Conservation (phyloP, 2,329 filamentous ascomycete species). For the Trichophyton rubrum region DNA sequence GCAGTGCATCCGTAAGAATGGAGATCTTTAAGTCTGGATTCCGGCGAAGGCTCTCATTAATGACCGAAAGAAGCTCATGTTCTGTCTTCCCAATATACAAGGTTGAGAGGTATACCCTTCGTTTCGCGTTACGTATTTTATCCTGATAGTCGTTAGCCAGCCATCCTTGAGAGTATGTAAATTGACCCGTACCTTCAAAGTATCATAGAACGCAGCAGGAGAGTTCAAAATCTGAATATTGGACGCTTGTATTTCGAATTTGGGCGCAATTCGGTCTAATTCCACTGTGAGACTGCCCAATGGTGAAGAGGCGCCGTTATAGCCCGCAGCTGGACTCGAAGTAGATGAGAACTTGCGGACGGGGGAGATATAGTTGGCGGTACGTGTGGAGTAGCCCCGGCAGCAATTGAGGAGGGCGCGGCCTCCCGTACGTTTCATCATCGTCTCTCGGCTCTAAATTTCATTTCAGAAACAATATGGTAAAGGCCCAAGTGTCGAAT, state of each 20-base stretch:
- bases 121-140: constrained; percentile 69
- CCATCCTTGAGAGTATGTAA: constrained; percentile 1
- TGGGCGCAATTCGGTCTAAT: constrained; percentile 78
- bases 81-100: constrained; percentile 93
- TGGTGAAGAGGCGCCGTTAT: constrained; percentile 27
- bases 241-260: constrained; percentile 71
- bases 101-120: constrained; percentile 82
- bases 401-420: constrained; percentile 25
- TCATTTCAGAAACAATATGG: background rate
- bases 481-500: background rate
- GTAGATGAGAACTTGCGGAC: constrained; percentile 29
- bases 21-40: constrained; percentile 72
- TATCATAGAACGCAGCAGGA: constrained; percentile 81
- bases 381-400: constrained; percentile 19
- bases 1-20: constrained; percentile 79
- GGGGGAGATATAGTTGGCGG: constrained; percentile 21
- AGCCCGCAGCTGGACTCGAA: constrained; percentile 17
- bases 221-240: constrained; percentile 68
- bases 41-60: constrained; percentile 59
- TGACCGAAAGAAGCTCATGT: constrained; percentile 67
- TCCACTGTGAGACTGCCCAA: constrained; percentile 56
- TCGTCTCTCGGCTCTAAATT: constrained; percentile 10
- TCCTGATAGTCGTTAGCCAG: constrained; percentile 36
- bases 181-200: constrained; percentile 56
- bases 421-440: constrained; percentile 31